Evolutionary conservation across 768 basidiomycete genomes (phyloP).

Genomic region (Lactifluus piperatus): DNA sequence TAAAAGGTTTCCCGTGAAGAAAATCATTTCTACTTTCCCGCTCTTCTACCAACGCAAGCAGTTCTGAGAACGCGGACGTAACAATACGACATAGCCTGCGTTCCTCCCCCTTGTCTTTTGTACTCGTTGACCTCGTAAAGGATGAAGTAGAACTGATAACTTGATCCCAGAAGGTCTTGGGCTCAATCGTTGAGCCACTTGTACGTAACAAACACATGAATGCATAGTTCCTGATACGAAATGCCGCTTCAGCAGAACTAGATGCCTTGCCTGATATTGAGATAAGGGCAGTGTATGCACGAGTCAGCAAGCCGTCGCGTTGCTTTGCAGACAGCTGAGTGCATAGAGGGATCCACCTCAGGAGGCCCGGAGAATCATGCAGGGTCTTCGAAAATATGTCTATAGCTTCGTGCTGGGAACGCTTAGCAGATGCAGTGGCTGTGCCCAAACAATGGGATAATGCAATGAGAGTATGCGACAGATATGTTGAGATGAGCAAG

Average conservation of each 20-base stretch:
- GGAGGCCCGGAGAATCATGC: slow-evolving; percentile 30
- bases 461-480: slow-evolving; percentile 44
- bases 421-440: slow-evolving; percentile 15
- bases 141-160: slow-evolving; percentile 39
- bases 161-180: slow-evolving; percentile 66
- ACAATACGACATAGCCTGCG: slow-evolving; percentile 25
- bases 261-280: slow-evolving; percentile 21
- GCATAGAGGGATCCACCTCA: slow-evolving; percentile 45
- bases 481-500: slow-evolving; percentile 51
- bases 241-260: slow-evolving; percentile 23
- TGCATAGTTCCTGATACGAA: slow-evolving; percentile 34
- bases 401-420: slow-evolving; percentile 7
- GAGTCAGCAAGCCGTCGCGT: slow-evolving; percentile 48
- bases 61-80: slow-evolving; percentile 34
- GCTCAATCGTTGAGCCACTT: slow-evolving; percentile 37
- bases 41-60: slow-evolving; percentile 35
- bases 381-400: slow-evolving; percentile 29
- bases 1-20: slow-evolving; percentile 43
- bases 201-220: slow-evolving; percentile 43
- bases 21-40: slow-evolving; percentile 33
- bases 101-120: slow-evolving; percentile 6
- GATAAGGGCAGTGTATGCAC: slow-evolving; percentile 47
- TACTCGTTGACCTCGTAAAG: slow-evolving; percentile 27
- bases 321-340: slow-evolving; percentile 42
- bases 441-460: slow-evolving; percentile 25